Evolutionary conservation across 2,329 filamentous ascomycete genomes (phyloP).

Genomic region (Lachnellula arida): DNA sequence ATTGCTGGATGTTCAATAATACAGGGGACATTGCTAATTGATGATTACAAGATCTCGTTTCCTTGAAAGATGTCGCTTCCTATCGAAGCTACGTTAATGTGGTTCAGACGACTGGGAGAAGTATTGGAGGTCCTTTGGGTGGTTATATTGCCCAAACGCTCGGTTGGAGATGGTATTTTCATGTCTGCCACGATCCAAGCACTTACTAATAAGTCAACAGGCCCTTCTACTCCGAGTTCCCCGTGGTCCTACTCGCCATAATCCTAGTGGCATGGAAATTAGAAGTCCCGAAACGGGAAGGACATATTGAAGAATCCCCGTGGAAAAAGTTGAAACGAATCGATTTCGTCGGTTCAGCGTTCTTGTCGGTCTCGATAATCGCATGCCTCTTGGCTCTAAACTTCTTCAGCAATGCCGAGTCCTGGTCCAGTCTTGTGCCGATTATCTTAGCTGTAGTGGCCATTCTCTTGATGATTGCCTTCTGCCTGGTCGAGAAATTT

Average conservation of each 20-base stretch:
- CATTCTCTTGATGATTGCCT: constrained; percentile 17
- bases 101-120: constrained; percentile 46
- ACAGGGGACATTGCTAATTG: neutral
- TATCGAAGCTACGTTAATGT: constrained; percentile 53
- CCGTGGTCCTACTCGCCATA: constrained; percentile 46
- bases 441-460: constrained; percentile 28
- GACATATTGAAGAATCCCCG: constrained; percentile 1
- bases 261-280: constrained; percentile 38
- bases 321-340: constrained; percentile 43
- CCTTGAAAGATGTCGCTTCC: constrained; percentile 46
- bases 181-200: neutral
- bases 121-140: constrained; percentile 48
- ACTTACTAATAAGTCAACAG: constrained; percentile 1
- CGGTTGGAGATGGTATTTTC: constrained; percentile 50
- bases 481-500: constrained; percentile 31
- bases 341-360: constrained; percentile 51
- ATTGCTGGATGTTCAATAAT: neutral
- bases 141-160: constrained; percentile 48
- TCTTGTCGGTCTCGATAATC: constrained; percentile 42
- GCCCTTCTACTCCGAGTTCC: constrained; percentile 53
- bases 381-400: constrained; percentile 42
- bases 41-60: constrained; percentile 41
- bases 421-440: constrained; percentile 33
- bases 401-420: constrained; percentile 40
- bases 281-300: neutral